Conservation (phyloP, 2,329 filamentous ascomycete species). For the Paecilomyces fulvus region DNA sequence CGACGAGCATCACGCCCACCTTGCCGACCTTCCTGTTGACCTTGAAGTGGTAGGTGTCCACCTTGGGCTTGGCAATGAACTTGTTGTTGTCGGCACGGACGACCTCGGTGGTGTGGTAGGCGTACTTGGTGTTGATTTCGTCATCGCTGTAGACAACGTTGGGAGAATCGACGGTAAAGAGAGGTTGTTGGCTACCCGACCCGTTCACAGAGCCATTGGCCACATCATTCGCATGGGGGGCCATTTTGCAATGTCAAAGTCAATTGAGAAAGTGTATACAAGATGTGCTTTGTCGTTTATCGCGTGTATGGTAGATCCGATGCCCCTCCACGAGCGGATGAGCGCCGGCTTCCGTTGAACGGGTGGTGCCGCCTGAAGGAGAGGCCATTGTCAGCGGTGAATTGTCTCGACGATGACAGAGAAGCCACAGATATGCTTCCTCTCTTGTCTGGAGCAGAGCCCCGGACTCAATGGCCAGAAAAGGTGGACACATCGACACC, state of each 20-base stretch:
- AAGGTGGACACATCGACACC: constrained; percentile 1
- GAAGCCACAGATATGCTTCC: not conserved
- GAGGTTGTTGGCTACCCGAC: constrained; percentile 38
- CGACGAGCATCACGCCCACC: constrained; percentile 94
- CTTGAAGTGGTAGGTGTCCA: constrained; percentile 95
- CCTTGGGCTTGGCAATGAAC: constrained; percentile 74
- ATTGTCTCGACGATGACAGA: not conserved
- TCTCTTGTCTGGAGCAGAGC: not conserved
- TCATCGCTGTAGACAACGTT: constrained; percentile 85
- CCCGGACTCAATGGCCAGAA: constrained; percentile 3
- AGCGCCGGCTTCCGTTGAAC: constrained; percentile 85
- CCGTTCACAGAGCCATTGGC: constrained; percentile 48
- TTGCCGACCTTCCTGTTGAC: constrained; percentile 88
- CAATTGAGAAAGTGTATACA: constrained; percentile 9
- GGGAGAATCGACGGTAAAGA: constrained; percentile 84
- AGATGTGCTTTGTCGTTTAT: constrained; percentile 27
- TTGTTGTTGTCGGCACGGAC: constrained; percentile 62
- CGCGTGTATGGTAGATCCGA: constrained; percentile 47
- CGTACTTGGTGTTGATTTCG: constrained; percentile 89
- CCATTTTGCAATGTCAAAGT: constrained; percentile 53
- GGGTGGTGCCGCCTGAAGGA: constrained; percentile 73
- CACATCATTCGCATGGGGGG: constrained; percentile 70
- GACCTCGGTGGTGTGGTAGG: constrained; percentile 88
- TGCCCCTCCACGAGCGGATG: constrained; percentile 77
- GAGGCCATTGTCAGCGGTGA: constrained; percentile 7